Base-by-base conservation (phyloP, 345 rosid genomes). In the Mallotus nudiflorus region DNA sequence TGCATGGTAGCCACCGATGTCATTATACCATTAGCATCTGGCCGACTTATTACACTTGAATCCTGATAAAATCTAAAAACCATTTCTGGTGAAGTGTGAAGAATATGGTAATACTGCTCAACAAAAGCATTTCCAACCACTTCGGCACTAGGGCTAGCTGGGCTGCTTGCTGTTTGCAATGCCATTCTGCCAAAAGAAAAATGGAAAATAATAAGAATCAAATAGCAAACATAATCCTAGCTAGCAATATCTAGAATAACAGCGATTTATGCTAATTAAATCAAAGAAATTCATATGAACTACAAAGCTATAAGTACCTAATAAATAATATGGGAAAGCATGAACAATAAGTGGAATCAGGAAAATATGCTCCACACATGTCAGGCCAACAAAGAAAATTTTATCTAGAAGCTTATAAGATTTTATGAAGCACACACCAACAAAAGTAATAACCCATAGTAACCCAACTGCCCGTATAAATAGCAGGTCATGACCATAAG, bases 11-110 rank as follows among this genome's bases (percentile, higher is more conserved):
- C 75, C 70, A 84, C 89, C 8, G 87, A 78, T 24, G 80, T 77
- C 90, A 89, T 85, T 11, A 49, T 67, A 45, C 89, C 95, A 18
- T 77, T 33, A 27, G 37, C 58, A 78, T 85, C 89, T 29, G 87
- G 90, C 31, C 95, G 81, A 74, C 90, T 87, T 35, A 89, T 71
- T 71, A 79, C 68, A 71, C 91, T 89, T 24, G 82, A 81, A 75
- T 89, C 94, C 62, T 84, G 91, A 77, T 89, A 89, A 84, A 89
- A 89, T 37, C 85, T 82, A 71, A 80, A 83, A 61, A 82, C 91
- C 77, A 80, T 16, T 33, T 50, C 79, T 0, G 94, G 91, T 2
- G 87, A 82, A n/a, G 82, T 83, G 65, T 82, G 94, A 78, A 89
- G 94, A 68, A 82, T 84, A 60, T 81, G 85, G 74, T 89, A 89